phyloP scores from a whole-genome alignment of 148 eudicot species.

The Silene uniflora region DNA sequence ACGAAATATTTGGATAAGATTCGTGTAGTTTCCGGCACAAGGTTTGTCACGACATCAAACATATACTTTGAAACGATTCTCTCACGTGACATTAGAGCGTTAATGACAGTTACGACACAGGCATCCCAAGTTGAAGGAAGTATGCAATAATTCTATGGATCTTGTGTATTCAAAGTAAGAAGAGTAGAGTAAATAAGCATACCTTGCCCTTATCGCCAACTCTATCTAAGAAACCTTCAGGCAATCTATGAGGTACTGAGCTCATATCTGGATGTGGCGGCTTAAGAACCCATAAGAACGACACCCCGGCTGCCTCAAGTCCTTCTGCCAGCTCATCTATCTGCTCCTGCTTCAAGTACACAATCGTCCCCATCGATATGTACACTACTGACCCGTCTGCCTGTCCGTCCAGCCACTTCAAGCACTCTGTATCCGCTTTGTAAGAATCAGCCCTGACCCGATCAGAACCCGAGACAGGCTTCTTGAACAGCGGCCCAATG shows the following conservation, averaged over 20 bases:
- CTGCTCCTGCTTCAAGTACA: constrained; percentile 56
- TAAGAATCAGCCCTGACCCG: constrained; percentile 43
- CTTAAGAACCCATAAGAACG: constrained; percentile 75
- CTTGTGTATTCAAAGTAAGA: too few relatives aligned
- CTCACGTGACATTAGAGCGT: too few relatives aligned
- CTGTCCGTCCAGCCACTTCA: constrained; percentile 56
- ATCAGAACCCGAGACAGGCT: not conserved
- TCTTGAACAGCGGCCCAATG: constrained; percentile 64
- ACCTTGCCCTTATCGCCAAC: constrained; percentile 59
- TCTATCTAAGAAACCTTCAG: constrained; percentile 52
- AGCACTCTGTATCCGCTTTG: constrained; percentile 42
- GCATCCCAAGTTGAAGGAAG: too few relatives aligned
- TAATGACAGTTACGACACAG: too few relatives aligned
- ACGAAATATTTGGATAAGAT: too few relatives aligned
- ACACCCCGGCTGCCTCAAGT: constrained; percentile 37
- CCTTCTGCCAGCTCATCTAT: constrained; percentile 66
- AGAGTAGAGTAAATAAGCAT: not conserved
- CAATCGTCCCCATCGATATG: constrained; percentile 72
- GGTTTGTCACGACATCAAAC: too few relatives aligned
- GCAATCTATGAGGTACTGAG: constrained; percentile 30
- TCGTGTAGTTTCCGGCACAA: too few relatives aligned
- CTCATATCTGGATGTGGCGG: constrained; percentile 41
- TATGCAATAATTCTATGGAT: too few relatives aligned
- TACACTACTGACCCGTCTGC: constrained; percentile 53
- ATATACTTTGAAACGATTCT: too few relatives aligned